A percentile compares a stretch with the other conserved stretches of the same genome.
Evolutionary conservation across 2,329 filamentous ascomycete genomes (phyloP).

Genomic region (Chrysoporthe puriensis): DNA sequence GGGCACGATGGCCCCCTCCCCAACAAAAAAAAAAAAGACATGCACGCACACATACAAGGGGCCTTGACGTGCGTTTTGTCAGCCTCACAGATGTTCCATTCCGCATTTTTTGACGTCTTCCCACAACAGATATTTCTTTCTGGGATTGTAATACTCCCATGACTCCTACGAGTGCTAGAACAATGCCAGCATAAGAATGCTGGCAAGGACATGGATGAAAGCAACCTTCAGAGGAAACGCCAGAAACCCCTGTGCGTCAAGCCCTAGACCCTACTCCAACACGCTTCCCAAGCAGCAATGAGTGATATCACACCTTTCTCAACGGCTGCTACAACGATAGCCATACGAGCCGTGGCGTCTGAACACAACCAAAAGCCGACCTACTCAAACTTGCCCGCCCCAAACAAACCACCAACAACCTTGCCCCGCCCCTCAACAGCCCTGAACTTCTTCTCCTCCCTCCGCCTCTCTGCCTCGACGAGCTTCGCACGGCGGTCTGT

Average conservation of each 20-base stretch:
- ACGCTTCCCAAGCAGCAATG: neutral
- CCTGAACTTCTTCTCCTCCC: conserved; percentile 61
- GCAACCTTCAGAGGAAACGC: neutral
- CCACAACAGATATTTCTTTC: neutral
- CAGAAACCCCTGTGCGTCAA: neutral
- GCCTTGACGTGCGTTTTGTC: neutral
- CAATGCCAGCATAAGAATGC: neutral
- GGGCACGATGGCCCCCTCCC: no score
- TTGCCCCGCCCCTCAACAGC: conserved; percentile 61
- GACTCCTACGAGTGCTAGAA: neutral
- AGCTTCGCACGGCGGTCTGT: conserved; percentile 59
- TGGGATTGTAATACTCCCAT: neutral
- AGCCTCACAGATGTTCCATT: neutral
- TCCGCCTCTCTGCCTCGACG: conserved; percentile 59
- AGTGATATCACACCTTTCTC: neutral
- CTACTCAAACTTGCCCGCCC: conserved; percentile 58
- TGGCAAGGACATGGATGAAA: neutral
- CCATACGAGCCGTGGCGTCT: neutral
- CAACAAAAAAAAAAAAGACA: neutral
- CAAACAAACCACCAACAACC: conserved; percentile 62
- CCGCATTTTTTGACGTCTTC: neutral
- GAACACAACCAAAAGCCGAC: neutral
- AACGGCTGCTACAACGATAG: neutral
- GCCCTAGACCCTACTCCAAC: neutral
- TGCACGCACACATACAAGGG: neutral